Evolutionary conservation across 306 rosid genomes (phyloP).

Genomic region (Ormosia emarginata): DNA sequence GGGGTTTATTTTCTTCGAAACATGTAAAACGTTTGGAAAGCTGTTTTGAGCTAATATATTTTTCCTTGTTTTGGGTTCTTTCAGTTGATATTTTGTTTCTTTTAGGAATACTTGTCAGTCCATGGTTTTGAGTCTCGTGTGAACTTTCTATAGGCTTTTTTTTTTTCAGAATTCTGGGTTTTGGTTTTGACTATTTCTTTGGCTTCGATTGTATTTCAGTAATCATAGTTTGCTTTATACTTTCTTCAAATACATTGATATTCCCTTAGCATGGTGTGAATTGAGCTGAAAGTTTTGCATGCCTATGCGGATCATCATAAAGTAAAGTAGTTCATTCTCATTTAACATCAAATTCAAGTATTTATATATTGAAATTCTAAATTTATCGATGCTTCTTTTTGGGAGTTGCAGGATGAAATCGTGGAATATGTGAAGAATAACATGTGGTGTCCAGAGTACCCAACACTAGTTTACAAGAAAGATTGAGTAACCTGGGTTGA

Average conservation of each 20-base stretch:
- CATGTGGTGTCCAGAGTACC: slow-evolving; percentile 96
- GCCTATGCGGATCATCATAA: not conserved
- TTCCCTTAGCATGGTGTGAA: not conserved
- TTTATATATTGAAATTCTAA: not conserved
- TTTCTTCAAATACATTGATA: not conserved
- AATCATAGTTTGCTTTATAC: not conserved
- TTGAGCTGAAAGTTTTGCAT: not conserved
- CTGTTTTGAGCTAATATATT: too few species aligned
- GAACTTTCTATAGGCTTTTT: too few species aligned
- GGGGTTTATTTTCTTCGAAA: too few species aligned
- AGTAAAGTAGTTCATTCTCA: slow-evolving; percentile 6
- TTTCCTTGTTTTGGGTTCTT: too few species aligned
- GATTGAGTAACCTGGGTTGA: slow-evolving; percentile 40
- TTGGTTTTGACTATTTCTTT: not conserved
- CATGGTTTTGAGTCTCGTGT: too few species aligned
- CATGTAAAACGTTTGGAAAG: too few species aligned
- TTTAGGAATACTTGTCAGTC: too few species aligned
- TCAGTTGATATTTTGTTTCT: too few species aligned
- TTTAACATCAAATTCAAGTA: not conserved
- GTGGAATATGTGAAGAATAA: slow-evolving; percentile 55
- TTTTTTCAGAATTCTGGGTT: too few species aligned
- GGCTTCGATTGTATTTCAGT: not conserved
- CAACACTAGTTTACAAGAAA: slow-evolving; percentile 66
- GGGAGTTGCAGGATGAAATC: slow-evolving; percentile 70
- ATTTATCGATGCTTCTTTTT: not conserved